These are phyloP conservation scores for Sclerospora graminicola DNA, from an alignment of 352 stramenopile genomes.

Conservation along the genomic window DNA sequence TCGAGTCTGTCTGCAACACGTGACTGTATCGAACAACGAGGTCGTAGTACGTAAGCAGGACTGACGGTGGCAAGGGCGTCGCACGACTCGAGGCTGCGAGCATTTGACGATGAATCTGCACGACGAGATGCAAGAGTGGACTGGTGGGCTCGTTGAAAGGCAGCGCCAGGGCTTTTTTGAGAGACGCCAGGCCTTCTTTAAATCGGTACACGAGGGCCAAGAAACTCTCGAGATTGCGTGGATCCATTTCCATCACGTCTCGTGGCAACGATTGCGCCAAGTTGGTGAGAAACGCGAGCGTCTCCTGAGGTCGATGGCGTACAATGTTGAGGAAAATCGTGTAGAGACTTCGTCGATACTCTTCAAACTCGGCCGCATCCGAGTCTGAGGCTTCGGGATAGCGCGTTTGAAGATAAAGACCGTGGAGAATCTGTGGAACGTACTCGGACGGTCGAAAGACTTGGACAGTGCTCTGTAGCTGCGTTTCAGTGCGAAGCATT, in stretches of 20 bases:
- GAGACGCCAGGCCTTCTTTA: conserved; percentile 63
- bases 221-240: conserved; percentile 66
- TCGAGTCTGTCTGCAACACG: conserved; percentile 55
- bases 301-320: conserved; percentile 55
- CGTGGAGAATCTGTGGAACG: conserved; percentile 67
- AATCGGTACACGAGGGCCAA: conserved; percentile 74
- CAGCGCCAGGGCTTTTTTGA: conserved; percentile 44
- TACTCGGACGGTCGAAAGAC: conserved; percentile 69
- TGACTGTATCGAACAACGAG: conserved; percentile 64
- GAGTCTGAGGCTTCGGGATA: conserved; percentile 65
- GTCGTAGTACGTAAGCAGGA: conserved; percentile 80
- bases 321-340: conserved; percentile 86
- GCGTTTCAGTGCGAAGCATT: conserved; percentile 49
- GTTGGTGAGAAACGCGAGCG: conserved; percentile 54
- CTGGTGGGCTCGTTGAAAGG: conserved; percentile 55
- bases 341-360: conserved; percentile 73
- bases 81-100: conserved; percentile 22
- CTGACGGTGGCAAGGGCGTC: conserved; percentile 26
- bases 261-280: conserved; percentile 40
- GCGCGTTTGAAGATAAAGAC: conserved; percentile 75
- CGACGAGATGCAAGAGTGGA: conserved; percentile 52
- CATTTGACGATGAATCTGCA: conserved; percentile 60
- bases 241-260: conserved; percentile 44
- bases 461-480: conserved; percentile 22
- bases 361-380: conserved; percentile 77